Conservation (phyloP, 1,284 basidiomycete genomes). For the Cystobasidium pallidum region DNA sequence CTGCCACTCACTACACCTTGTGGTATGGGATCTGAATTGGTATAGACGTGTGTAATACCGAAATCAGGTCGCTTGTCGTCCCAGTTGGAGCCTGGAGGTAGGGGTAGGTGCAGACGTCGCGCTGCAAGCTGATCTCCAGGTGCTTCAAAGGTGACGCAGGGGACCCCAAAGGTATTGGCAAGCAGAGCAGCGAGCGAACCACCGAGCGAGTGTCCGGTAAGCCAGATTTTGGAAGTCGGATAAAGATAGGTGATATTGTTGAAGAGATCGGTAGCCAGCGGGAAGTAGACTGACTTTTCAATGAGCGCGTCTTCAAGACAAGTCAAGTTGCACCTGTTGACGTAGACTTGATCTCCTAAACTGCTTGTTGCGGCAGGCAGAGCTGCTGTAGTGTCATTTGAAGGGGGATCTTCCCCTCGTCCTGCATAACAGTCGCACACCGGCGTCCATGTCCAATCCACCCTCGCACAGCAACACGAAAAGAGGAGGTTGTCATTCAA, state of each 20-base stretch:
- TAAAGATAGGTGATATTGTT: slow-evolving; percentile 93
- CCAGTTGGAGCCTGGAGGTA: slow-evolving; percentile 58
- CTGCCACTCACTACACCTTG: slow-evolving; percentile 46
- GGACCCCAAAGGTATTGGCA: slow-evolving; percentile 88
- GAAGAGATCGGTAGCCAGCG: slow-evolving; percentile 76
- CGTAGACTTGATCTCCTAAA: slow-evolving; percentile 17
- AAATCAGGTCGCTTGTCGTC: slow-evolving; percentile 37
- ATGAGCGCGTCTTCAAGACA: slow-evolving; percentile 80
- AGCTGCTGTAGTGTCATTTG: slow-evolving; percentile 45
- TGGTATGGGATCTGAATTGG: slow-evolving; percentile 61
- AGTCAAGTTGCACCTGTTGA: slow-evolving; percentile 69
- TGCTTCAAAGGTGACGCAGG: slow-evolving; percentile 85
- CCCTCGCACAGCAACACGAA: slow-evolving; percentile 93
- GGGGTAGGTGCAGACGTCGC: slow-evolving; percentile 80
- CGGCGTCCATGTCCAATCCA: slow-evolving; percentile 92
- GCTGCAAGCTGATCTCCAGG: slow-evolving; percentile 89
- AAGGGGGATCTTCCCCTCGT: slow-evolving; percentile 61
- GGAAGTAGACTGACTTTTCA: slow-evolving; percentile 86
- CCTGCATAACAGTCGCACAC: slow-evolving; percentile 90
- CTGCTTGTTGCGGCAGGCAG: slow-evolving; percentile 2
- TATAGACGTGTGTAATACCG: slow-evolving; percentile 63
- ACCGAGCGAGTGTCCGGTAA: slow-evolving; percentile 87
- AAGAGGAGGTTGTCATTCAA: slow-evolving; percentile 95
- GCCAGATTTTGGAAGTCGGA: slow-evolving; percentile 89
- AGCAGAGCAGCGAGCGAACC: slow-evolving; percentile 84